Percentiles rank a stretch among this genome's conserved stretches.
Evolutionary conservation across 2,329 filamentous ascomycete species (phyloP).

Genomic region (Seiridium unicorne): DNA sequence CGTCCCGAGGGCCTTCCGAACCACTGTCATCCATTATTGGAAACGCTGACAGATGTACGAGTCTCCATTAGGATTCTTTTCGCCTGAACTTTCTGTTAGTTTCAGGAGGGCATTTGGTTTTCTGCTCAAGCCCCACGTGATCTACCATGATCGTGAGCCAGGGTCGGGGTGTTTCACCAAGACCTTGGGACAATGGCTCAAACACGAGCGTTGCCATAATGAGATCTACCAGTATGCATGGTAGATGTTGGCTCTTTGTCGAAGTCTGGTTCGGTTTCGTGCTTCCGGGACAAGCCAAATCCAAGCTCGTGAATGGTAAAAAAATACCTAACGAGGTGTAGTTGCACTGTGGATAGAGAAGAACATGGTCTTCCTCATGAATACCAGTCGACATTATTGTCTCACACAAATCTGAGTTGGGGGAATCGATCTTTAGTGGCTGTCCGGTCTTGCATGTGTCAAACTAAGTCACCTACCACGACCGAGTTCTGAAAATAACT

Average conservation of each 20-base stretch:
- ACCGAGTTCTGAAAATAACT: too few species aligned
- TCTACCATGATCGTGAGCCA: constrained; percentile 15
- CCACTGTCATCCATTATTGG: constrained; percentile 6
- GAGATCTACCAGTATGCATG: background rate
- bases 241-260: background rate
- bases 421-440: too few species aligned
- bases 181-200: constrained; percentile 19
- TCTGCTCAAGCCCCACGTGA: constrained; percentile 14
- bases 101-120: background rate
- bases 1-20: background rate
- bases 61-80: background rate
- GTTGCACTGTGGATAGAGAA: too few species aligned
- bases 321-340: too few species aligned
- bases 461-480: too few species aligned
- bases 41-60: constrained; percentile 1
- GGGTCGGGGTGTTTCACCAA: constrained; percentile 19
- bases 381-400: too few species aligned
- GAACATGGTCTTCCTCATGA: too few species aligned
- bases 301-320: background rate
- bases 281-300: background rate
- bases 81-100: constrained; percentile 1
- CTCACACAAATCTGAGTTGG: too few species aligned
- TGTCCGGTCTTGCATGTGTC: too few species aligned
- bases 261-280: background rate
- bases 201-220: constrained; percentile 12